These are phyloP conservation scores for Globisporangium middletonii DNA, from an alignment of 352 stramenopile genomes.

Conservation along the genomic window DNA sequence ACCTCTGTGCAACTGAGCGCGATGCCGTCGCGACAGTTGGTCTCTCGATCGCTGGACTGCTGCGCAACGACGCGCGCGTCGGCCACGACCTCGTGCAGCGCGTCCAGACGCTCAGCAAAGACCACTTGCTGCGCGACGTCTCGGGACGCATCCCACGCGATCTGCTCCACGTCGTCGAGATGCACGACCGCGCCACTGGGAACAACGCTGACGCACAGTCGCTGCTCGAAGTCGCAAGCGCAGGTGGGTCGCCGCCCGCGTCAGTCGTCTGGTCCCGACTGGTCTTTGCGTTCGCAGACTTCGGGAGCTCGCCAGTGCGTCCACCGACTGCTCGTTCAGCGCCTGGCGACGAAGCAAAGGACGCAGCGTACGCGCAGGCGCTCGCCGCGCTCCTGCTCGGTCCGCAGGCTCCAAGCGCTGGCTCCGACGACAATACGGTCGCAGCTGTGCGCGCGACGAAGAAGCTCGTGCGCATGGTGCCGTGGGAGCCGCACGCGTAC, in stretches of 20 bases:
- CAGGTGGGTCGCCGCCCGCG: slow-evolving; percentile 16
- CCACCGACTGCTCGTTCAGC: not conserved
- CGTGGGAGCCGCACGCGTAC: slow-evolving; percentile 54
- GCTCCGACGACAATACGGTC: slow-evolving; percentile 7
- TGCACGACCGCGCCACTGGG: slow-evolving; percentile 28
- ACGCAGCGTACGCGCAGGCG: slow-evolving; percentile 25
- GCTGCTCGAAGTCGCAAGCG: slow-evolving; percentile 20
- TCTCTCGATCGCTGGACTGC: slow-evolving; percentile 30
- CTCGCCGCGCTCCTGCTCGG: slow-evolving; percentile 19
- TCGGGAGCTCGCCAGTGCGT: slow-evolving; percentile 13
- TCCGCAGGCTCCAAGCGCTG: slow-evolving; percentile 19
- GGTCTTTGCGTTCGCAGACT: slow-evolving; percentile 33
- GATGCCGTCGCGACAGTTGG: slow-evolving; percentile 23
- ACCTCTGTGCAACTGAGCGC: slow-evolving; percentile 9
- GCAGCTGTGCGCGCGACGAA: slow-evolving; percentile 14
- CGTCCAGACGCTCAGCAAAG: slow-evolving; percentile 22
- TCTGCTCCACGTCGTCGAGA: slow-evolving; percentile 30
- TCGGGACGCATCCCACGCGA: not conserved
- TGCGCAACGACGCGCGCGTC: slow-evolving; percentile 8
- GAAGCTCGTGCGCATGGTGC: slow-evolving; percentile 58
- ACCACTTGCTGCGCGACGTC: slow-evolving; percentile 17
- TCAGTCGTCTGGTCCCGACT: slow-evolving; percentile 18
- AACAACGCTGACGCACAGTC: slow-evolving; percentile 17
- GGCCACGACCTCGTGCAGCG: not conserved
- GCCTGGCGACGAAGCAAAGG: slow-evolving; percentile 15